Evolutionary conservation across 1,284 basidiomycete genomes (phyloP), one percentile per base, ranked within the genome.

Genomic region (Cutaneotrichosporon cutaneum): DNA sequence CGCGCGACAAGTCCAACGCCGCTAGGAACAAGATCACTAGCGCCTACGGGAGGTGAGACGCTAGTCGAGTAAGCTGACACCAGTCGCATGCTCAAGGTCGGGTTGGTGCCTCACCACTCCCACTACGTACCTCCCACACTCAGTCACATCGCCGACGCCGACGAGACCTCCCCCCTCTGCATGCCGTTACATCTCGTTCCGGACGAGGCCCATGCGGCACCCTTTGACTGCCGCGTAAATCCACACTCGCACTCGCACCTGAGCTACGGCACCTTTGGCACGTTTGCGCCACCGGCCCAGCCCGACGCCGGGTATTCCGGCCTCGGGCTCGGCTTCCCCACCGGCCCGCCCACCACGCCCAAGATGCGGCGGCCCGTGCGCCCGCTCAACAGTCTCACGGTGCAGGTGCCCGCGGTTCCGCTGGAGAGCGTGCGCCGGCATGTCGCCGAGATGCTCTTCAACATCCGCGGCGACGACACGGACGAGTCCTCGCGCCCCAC

Each of bases 61-160:
- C 14, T 14, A 13, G 13, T 18, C 26, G 11, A 27, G 10, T 27
- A 9, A 39, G 22, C 52, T 54, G 33, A 54, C 35, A 36, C 22
- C 52, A 54, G 52, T 36, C 52, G 52, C 14, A 54, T 54, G 52
- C 52, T 36, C 33, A 54, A 54, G 35, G 52, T 54, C 52, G 52
- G 35, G 13, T 22, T 51, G 27, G 27, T 27, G 6, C 10, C 7
- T 51, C 48, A 26, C 18, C 26, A 51, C 27, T 16, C 24, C n/a
- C 10, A 24, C n/a, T 45, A 18, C 3, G 27, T 27, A 1, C 48
- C 48, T 9, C 27, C 27, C 48, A 51, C 27, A 6, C 27, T 27
- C 7, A 9, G 18, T 16, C 26, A 8, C 3, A 4, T 32, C 26
- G 6, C 11, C 24, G 11, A 13, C 22, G 22, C 16, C 45, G 24